Evolutionary conservation across 176 grass and related monocot genomes (phyloP), one percentile per base, ranked within the genome.

Genomic region (Calamus simplicifolius): DNA sequence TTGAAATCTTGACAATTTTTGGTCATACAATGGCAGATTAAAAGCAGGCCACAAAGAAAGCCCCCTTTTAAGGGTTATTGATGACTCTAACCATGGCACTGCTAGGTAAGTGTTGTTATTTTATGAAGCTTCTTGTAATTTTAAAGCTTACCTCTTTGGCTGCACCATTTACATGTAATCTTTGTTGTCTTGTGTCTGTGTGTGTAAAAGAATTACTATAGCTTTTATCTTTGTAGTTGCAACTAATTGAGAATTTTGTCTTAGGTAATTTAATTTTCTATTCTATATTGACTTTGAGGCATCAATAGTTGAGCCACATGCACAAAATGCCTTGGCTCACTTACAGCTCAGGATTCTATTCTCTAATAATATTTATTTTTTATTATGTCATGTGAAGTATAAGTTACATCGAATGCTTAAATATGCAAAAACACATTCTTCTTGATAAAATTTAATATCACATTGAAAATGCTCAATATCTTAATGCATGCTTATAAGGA

Each of bases 281-380:
- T 81, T 90, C 67, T 85, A 73, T 18, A 61, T 73, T 28, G 87
- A 90, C 58, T 85, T 90, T 19, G 70, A 85, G 59, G 78, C 81
- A 27, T 90, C 86, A 2, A 76, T 76, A 62, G 53, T 78, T 5
- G 86, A 90, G 31, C 49, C 72, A 8, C 74, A 55, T 56, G 78
- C 63, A 25, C 82, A 82, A 69, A 90, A 79, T 75, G 82, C 78
- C 26, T 56, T 90, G 57, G 73, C 30, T 43, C 63, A 82, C 58
- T 73, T 85, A 27, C 63, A 85, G 78, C 78, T 79, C 26, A 76
- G 50, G 21, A 21, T 60, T 53, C 13, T 52, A 6, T 50, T 51
- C 56, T 29, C 31, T 56, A 18, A 72, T 18, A 23, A 23, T 23
- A 23, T 23, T 23, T 23, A 23, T 23, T 1, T 23, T 23, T 23